Evolutionary conservation across 2,329 filamentous ascomycete species (phyloP).

Genomic region (Lasiodiplodia gonubiensis): DNA sequence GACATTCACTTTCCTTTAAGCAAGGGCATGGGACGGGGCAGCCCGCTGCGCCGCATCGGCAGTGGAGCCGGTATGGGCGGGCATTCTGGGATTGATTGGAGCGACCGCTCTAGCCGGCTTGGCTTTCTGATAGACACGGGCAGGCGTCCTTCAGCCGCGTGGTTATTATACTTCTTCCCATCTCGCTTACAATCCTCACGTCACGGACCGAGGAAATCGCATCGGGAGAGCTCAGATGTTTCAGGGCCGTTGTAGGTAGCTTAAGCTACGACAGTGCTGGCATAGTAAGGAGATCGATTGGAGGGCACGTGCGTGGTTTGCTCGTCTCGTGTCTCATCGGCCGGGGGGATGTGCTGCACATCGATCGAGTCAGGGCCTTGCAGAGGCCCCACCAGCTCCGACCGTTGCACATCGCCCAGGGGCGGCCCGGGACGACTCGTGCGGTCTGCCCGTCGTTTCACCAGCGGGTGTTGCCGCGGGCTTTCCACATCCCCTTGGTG

Average conservation of each 20-base stretch:
- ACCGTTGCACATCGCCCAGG: background rate
- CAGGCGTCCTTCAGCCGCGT: background rate
- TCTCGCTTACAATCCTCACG: too few species aligned
- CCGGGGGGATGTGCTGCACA: background rate
- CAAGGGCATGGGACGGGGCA: background rate
- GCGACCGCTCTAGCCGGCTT: constrained; percentile 16
- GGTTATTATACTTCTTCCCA: too few species aligned
- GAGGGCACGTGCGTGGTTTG: background rate
- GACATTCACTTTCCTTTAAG: background rate
- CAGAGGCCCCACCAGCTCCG: background rate
- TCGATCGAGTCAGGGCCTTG: constrained; percentile 24
- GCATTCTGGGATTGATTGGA: constrained; percentile 6
- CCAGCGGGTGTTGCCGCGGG: background rate
- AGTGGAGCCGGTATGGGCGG: background rate
- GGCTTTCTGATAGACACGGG: background rate
- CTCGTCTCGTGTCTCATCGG: background rate
- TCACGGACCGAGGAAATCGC: too few species aligned
- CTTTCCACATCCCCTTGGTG: background rate
- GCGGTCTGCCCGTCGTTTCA: background rate
- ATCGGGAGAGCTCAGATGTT: too few species aligned
- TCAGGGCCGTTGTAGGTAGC: too few species aligned
- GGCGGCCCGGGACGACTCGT: background rate
- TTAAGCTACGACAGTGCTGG: too few species aligned
- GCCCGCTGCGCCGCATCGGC: background rate
- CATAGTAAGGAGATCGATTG: background rate